Evolutionary conservation across 2,329 filamentous ascomycete genomes (phyloP), one percentile per base, ranked within the genome.

Genomic region (Eutypa lata): DNA sequence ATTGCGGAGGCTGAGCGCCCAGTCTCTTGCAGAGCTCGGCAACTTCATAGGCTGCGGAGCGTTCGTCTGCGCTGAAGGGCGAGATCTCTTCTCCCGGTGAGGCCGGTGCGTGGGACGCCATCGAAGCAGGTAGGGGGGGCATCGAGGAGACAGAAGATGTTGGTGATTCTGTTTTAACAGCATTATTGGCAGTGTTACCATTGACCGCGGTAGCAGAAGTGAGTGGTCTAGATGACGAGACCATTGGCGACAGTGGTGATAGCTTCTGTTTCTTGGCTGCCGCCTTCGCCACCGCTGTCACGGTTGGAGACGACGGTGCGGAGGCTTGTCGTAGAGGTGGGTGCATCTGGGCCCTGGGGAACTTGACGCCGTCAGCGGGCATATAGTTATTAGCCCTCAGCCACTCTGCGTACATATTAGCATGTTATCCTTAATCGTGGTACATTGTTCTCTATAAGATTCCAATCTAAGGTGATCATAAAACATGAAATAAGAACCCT

Each of bases 1-100:
- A 80, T 4, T 31, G 51, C 0, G 75, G 76, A 0, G 49, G 26
- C 0, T 59, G 58, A 5, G 74, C 53, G 42, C 62, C 64, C 3
- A 80, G 65, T 0, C 51, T 55, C 0, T 21, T 42, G 47, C 72
- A 72, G 21, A 78, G 67, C 7, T 56, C 53, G 2, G 51, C 31
- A 7, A 77, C 68, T 6, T 58, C 53, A 26, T 56, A 10, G n/a
- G 40, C 28, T 10, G 53, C 53, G 3, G 59, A 61, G 14, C 59
- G 49, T 44, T 62, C 57, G 26, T 54, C 53, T 11, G 49, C 47
- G 53, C 61, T 57, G 49, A 58, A 62, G 13, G 59, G 52, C 16
- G 61, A 60, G 14, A 48, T 46, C 10, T 42, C 46, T 4, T 54
- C 55, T 7, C 21, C 42, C 11, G 22, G 22, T 11, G 21, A n/a